Conservation (phyloP, 1,284 basidiomycete genomes). For the Rhodotorula sp. region DNA sequence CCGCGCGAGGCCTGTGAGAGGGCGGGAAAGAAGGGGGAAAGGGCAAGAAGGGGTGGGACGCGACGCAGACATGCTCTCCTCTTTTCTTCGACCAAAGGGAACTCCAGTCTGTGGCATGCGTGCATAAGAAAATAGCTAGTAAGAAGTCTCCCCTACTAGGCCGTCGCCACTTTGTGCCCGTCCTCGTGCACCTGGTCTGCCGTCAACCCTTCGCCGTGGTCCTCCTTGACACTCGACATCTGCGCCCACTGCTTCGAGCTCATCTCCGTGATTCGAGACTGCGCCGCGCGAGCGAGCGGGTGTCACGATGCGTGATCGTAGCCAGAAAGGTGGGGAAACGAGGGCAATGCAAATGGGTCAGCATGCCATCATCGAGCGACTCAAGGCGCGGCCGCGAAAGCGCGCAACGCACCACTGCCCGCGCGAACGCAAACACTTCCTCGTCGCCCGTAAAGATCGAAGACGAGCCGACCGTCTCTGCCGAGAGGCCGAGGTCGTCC, state of each 20-base stretch:
- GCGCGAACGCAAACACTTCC: slow-evolving; percentile 90
- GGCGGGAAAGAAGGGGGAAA: too few species aligned
- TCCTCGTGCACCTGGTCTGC: slow-evolving; percentile 62
- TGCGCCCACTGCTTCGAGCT: slow-evolving; percentile 34
- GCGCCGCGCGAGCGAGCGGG: not conserved
- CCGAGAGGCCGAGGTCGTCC: slow-evolving; percentile 74
- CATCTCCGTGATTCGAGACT: slow-evolving; percentile 40
- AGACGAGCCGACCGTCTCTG: slow-evolving; percentile 70
- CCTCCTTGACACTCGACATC: not conserved
- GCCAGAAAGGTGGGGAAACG: too few species aligned
- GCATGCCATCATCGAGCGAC: not conserved
- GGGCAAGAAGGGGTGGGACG: not conserved
- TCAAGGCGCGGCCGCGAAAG: too few species aligned
- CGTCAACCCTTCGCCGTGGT: not conserved
- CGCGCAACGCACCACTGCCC: slow-evolving; percentile 56
- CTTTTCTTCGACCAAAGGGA: not conserved
- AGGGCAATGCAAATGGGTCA: not conserved
- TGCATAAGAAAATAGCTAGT: not conserved
- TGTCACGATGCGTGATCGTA: too few species aligned
- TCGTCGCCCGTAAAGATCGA: slow-evolving; percentile 91
- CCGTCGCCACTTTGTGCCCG: slow-evolving; percentile 8
- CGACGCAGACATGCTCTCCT: not conserved
- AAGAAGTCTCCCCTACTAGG: not conserved
- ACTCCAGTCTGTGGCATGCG: not conserved
- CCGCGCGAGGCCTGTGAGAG: not conserved